Conservation (phyloP, 129 eudicot species). For the Rutidosis leptorrhynchoides region DNA sequence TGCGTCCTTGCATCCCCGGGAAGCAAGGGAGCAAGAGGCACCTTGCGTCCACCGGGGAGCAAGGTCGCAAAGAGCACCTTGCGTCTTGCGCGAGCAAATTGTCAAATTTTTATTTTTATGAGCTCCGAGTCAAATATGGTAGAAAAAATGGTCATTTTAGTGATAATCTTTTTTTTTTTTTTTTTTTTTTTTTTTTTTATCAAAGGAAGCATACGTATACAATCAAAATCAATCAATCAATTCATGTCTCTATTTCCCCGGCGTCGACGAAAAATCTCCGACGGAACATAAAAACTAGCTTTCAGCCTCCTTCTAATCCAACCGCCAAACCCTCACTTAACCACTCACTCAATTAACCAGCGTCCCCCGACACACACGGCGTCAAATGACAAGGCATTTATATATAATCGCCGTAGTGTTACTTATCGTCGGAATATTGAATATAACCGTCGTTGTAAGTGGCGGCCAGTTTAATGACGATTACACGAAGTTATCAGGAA, state of each 20-base stretch:
- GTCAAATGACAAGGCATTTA: constrained; percentile 14
- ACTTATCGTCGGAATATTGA: constrained; percentile 32
- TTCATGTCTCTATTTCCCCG: constrained; percentile 20
- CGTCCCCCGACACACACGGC: constrained; percentile 7
- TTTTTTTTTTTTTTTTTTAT: too few relatives aligned
- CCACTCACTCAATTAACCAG: constrained; percentile 20
- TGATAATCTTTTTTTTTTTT: too few relatives aligned
- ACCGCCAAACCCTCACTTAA: constrained; percentile 10
- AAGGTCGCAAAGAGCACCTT: too few relatives aligned
- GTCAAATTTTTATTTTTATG: too few relatives aligned
- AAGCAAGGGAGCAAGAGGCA: too few relatives aligned
- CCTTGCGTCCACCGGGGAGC: too few relatives aligned
- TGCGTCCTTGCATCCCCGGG: too few relatives aligned
- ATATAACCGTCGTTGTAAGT: constrained; percentile 34
- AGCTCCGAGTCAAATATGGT: too few relatives aligned
- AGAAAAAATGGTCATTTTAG: too few relatives aligned
- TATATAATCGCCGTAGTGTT: constrained; percentile 29
- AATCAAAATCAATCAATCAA: too few relatives aligned
- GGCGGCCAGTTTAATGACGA: constrained; percentile 41
- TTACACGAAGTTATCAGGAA: constrained; percentile 67
- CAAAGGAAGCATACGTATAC: too few relatives aligned
- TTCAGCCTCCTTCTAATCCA: background rate
- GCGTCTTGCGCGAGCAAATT: too few relatives aligned
- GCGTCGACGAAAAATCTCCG: constrained; percentile 37
- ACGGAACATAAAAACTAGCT: background rate